Conservation (phyloP, 2,329 filamentous ascomycete species). For the Rutstroemia sp. region DNA sequence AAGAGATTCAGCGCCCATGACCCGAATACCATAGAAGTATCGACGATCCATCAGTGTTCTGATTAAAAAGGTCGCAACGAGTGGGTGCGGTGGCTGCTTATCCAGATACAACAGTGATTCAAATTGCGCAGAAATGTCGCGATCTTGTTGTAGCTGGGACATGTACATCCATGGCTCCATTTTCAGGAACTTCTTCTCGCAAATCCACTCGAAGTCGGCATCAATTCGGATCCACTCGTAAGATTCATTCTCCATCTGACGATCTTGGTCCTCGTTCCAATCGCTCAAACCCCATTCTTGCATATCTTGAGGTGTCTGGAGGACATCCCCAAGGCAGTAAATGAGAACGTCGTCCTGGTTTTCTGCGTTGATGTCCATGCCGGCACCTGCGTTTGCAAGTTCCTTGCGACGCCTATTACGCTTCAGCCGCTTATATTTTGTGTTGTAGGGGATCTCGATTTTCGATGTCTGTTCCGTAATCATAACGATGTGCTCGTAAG, state of each 20-base stretch:
- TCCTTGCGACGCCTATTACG: constrained; percentile 78
- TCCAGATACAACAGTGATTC: constrained; percentile 71
- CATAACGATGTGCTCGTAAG: constrained; percentile 95
- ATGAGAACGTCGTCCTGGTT: constrained; percentile 74
- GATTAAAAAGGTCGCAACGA: constrained; percentile 82
- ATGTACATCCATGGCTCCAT: constrained; percentile 97
- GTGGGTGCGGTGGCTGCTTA: constrained; percentile 59
- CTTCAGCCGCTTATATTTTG: constrained; percentile 97
- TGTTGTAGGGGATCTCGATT: constrained; percentile 96
- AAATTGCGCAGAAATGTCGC: constrained; percentile 86
- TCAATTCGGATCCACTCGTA: constrained; percentile 99
- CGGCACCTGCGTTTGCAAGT: constrained; percentile 56
- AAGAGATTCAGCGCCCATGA: constrained; percentile 73
- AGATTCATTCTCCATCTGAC: constrained; percentile 88
- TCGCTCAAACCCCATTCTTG: constrained; percentile 78
- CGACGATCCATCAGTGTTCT: constrained; percentile 84
- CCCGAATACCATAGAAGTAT: constrained; percentile 90
- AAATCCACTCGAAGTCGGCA: constrained; percentile 97
- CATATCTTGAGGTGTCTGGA: constrained; percentile 75
- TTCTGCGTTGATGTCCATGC: constrained; percentile 55
- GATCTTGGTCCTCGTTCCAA: constrained; percentile 83
- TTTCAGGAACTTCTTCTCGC: constrained; percentile 65
- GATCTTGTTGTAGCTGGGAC: constrained; percentile 92
- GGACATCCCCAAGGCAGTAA: constrained; percentile 86
- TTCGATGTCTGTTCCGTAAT: constrained; percentile 81